These are phyloP conservation scores for Zea mays DNA, from an alignment of 176 grass and related monocot species.

Conservation along the genomic window DNA sequence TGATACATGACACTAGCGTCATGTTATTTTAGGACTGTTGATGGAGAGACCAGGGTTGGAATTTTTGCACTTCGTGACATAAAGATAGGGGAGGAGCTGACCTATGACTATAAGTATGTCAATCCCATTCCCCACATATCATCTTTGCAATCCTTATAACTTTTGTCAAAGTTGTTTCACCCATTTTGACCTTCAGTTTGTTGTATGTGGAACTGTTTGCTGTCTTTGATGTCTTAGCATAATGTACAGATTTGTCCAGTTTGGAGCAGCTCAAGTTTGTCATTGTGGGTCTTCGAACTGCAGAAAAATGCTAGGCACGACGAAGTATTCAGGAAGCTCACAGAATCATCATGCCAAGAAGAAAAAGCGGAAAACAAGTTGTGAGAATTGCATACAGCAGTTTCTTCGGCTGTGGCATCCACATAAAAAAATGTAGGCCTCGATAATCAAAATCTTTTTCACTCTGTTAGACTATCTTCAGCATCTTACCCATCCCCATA, in stretches of 20 bases:
- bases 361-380: conserved; percentile 55
- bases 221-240: conserved; percentile 37
- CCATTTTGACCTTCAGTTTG: conserved; percentile 19
- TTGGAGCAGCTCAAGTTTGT: conserved; percentile 91
- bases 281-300: conserved; percentile 85
- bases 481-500: too few relatives aligned
- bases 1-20: conserved; percentile 36
- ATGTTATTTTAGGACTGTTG: conserved; percentile 69
- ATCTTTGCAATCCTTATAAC: not conserved
- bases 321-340: conserved; percentile 47
- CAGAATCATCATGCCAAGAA: conserved; percentile 32
- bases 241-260: conserved; percentile 87
- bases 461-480: not conserved
- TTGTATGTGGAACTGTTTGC: conserved; percentile 21
- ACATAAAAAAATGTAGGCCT: conserved; percentile 48
- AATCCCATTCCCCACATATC: conserved; percentile 6
- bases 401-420: conserved; percentile 64
- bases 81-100: conserved; percentile 80
- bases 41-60: conserved; percentile 93
- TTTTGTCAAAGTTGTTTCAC: not conserved
- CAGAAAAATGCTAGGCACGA: conserved; percentile 73
- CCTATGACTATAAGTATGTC: conserved; percentile 95
- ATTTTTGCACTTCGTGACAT: conserved; percentile 86
- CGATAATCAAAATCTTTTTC: not conserved
- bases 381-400: conserved; percentile 64